Conservation (phyloP, 768 basidiomycete species). For the Coprinellus aureogranulatus region DNA sequence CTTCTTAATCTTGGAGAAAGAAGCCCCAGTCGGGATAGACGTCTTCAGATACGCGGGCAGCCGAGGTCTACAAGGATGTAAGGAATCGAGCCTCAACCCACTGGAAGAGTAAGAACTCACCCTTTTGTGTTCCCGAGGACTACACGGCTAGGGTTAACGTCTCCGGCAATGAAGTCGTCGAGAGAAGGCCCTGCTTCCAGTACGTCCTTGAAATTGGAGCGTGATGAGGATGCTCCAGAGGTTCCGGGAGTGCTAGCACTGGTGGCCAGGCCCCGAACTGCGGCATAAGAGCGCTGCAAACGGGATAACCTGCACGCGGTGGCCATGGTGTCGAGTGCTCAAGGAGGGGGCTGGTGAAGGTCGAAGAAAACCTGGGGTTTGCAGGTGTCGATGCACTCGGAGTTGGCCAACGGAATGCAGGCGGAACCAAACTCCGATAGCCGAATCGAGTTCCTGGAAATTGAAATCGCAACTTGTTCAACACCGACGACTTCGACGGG, state of each 20-base stretch:
- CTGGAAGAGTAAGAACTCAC: constrained; percentile 37
- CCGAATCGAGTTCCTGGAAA: too few species aligned
- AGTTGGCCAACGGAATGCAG: too few species aligned
- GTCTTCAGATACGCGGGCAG: constrained; percentile 89
- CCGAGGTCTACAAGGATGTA: constrained; percentile 56
- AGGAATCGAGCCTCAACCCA: neutral
- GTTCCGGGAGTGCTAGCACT: constrained; percentile 14
- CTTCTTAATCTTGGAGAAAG: constrained; percentile 91
- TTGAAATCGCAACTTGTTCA: neutral
- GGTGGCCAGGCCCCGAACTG: constrained; percentile 26
- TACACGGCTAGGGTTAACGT: constrained; percentile 51
- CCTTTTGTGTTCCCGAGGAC: constrained; percentile 69
- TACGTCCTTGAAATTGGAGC: constrained; percentile 44
- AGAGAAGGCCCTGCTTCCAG: constrained; percentile 70
- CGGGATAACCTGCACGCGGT: constrained; percentile 4
- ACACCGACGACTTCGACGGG: constrained; percentile 4
- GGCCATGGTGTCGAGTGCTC: neutral
- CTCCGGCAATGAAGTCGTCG: constrained; percentile 77
- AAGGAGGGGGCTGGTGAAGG: neutral
- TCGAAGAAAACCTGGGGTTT: neutral
- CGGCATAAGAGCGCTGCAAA: constrained; percentile 4
- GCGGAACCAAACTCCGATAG: too few species aligned
- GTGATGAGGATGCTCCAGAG: constrained; percentile 27
- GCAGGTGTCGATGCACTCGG: neutral
- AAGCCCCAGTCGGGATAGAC: constrained; percentile 82